Conservation (phyloP, 2,329 filamentous ascomycete genomes). For the Penicillium palitans region DNA sequence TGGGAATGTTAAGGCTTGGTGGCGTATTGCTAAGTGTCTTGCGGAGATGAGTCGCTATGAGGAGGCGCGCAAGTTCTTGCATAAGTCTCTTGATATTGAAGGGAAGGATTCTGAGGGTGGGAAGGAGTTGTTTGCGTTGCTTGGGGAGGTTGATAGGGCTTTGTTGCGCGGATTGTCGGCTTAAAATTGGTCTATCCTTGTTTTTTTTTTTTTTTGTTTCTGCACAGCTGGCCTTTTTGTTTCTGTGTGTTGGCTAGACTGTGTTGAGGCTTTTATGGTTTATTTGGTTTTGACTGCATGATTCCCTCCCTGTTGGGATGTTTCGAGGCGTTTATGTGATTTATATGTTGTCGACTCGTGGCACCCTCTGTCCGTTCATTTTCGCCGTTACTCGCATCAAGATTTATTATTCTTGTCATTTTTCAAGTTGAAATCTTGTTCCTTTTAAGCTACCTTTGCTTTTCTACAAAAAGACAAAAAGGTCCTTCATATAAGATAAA, state of each 20-base stretch:
- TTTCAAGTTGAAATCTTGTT: too few relatives aligned
- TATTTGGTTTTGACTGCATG: slow-evolving; percentile 1
- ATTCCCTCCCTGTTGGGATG: slow-evolving; percentile 2
- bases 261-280: neutral
- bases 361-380: too few relatives aligned
- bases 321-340: slow-evolving; percentile 8
- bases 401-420: too few relatives aligned
- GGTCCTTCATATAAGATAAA: too few relatives aligned
- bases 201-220: neutral
- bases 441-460: too few relatives aligned
- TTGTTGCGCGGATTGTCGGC: slow-evolving; percentile 47
- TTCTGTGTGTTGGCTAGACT: neutral
- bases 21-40: slow-evolving; percentile 79
- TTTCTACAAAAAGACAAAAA: too few relatives aligned
- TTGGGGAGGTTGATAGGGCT: slow-evolving; percentile 65
- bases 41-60: slow-evolving; percentile 85
- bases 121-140: slow-evolving; percentile 57
- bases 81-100: slow-evolving; percentile 77
- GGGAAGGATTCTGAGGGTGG: slow-evolving; percentile 55
- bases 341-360: neutral
- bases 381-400: too few relatives aligned
- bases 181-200: neutral
- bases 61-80: slow-evolving; percentile 79
- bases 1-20: slow-evolving; percentile 94
- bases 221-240: neutral